Evolutionary conservation across 2,329 filamentous ascomycete genomes (phyloP), one percentile per base, ranked within the genome.

Genomic region (Neospermospora avenae): DNA sequence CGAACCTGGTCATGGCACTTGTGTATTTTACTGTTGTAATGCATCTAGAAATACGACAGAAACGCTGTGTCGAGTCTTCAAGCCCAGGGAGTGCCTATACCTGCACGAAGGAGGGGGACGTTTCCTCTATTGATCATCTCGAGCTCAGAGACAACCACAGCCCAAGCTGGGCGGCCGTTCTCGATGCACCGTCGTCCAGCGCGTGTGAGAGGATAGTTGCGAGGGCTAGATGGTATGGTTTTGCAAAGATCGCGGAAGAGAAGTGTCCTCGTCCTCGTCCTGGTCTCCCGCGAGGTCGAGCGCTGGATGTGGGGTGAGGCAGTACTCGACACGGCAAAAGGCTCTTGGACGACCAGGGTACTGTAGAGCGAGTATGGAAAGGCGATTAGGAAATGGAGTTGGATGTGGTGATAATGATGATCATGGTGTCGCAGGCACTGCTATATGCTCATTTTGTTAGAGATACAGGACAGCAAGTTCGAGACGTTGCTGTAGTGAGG

Each of bases 61-160:
- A 28, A 18, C 25, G 4, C 20, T 35, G 64, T 55, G 61, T 64
- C 58, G 55, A 60, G 49, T 63, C 64, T 68, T 67, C 60, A 69
- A 60, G 65, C 63, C 65, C 68, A 65, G 62, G 64, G 56, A 61
- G 70, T 72, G 67, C 71, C 71, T 66, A 73, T 73, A 63, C 71
- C 71, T 71, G 68, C 68, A 70, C 70, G 70, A 68, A 69, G 68
- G 66, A 69, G 66, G 60, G 63, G 63, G 67, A 65, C 60, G 61
- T 61, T 59, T 66, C 63, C 67, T 67, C 63, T 68, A 59, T 64
- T 69, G 65, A 65, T 69, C 70, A 72, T 72, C 65, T 71, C 71
- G 61, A 68, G 68, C 70, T 67, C 61, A 46, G 58, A 60, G 55
- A 60, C 63, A 59, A 58, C 61, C 57, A 56, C 58, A 63, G 68